Evolutionary conservation across 2,329 filamentous ascomycete genomes (phyloP), one percentile per base, ranked within the genome.

Genomic region (Botrytis sinoallii): DNA sequence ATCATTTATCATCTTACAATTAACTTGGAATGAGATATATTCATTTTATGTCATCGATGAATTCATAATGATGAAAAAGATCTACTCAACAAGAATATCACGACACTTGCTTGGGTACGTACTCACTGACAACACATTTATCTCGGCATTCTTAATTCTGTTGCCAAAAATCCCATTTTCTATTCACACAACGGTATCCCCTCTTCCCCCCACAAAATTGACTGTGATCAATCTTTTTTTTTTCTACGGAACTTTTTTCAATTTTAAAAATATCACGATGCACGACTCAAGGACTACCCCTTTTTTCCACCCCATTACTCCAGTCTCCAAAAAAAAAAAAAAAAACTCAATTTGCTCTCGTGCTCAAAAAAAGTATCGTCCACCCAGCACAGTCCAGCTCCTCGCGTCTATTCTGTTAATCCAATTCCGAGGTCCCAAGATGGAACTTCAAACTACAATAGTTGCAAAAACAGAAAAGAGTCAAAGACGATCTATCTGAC

Each of bases 231-330:
- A 55, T 68, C 20, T 55, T 35, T 14, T 12, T 29, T 29, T 68
- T 52, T 57, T 48, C 42, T 46, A 29, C 42, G 29, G 25, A 42
- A 42, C 42, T 35, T 32, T 65, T 32, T 61, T 61, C 32, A 18
- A 16, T 25, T 25, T 40, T n/a, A 2, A 25, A 65, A 32, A 25
- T 66, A 16, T 35, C 44, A 44, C 20, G 29, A 68, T 20, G 25
- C 69, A 64, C 69, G 42, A 48, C 57, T 71, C 69, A 64, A 71
- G 16, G 9, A 22, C 44, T 61, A 64, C 57, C 57, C 69, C 52
- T 60, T 32, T 70, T 42, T 40, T 40, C n/a, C 69, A 64, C 57
- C 63, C 35, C 22, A 25, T 35, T 25, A 61, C 32, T 61, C 22
- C 32, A 38, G 22, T 55, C 35, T 61, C 59, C 35, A 3, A 16